phyloP scores from a whole-genome alignment of 176 grass and related monocot species.

The Phyllostachys edulis region DNA sequence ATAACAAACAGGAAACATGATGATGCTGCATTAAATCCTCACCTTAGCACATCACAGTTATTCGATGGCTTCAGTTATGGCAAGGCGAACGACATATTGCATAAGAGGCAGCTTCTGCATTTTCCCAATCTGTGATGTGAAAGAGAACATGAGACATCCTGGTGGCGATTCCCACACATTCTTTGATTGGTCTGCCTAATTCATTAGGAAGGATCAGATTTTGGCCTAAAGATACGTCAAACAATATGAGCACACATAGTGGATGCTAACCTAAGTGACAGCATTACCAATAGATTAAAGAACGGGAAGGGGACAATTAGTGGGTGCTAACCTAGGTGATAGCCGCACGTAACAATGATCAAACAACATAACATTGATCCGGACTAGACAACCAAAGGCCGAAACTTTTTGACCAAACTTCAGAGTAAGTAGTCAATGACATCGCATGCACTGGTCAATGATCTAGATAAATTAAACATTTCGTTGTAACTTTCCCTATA shows the following conservation, averaged over 20 bases:
- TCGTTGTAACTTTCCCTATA: background rate
- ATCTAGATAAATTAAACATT: background rate
- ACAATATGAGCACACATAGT: no score
- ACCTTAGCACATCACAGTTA: slow-evolving; percentile 72
- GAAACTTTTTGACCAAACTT: background rate
- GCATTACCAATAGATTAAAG: no score
- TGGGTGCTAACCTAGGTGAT: no score
- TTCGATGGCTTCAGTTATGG: slow-evolving; percentile 74
- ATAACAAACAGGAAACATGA: background rate
- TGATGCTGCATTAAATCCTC: background rate
- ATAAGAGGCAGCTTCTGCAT: slow-evolving; percentile 73
- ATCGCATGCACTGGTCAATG: background rate
- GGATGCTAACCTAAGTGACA: no score
- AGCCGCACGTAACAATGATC: no score
- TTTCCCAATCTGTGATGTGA: slow-evolving; percentile 81
- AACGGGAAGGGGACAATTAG: no score
- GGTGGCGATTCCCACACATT: slow-evolving; percentile 92
- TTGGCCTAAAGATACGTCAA: background rate
- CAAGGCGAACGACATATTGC: slow-evolving; percentile 92
- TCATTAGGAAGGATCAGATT: background rate
- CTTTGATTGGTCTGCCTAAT: slow-evolving; percentile 57
- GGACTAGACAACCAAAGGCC: no score
- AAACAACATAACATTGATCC: no score
- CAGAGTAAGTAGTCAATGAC: background rate
- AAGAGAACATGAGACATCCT: slow-evolving; percentile 94